These are phyloP conservation scores for Spergularia marina DNA, from an alignment of 148 eudicot species.

Conservation along the genomic window DNA sequence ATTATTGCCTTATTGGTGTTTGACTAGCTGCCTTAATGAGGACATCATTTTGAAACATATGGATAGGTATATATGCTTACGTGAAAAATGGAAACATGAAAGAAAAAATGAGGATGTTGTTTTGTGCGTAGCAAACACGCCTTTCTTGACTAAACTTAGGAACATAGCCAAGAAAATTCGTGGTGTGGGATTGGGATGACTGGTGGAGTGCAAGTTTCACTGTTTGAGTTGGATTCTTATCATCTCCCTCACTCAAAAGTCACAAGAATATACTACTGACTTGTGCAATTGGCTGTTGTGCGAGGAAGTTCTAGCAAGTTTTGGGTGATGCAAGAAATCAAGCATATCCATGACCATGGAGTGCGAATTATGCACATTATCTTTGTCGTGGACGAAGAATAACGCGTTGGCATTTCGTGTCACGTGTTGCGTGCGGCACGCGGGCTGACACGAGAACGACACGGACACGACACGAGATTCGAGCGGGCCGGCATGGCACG, in stretches of 20 bases:
- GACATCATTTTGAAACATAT: background rate
- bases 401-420: too few species aligned
- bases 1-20: background rate
- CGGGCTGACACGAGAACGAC: too few species aligned
- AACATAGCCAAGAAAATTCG: background rate
- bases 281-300: too few species aligned
- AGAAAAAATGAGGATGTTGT: background rate
- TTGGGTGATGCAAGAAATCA: background rate
- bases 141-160: conserved; percentile 7
- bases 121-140: conserved; percentile 11
- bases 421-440: too few species aligned
- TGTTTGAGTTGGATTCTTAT: background rate
- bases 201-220: conserved; percentile 21
- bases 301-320: background rate
- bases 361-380: too few species aligned
- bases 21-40: background rate
- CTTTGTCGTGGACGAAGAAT: too few species aligned
- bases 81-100: background rate
- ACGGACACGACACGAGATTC: too few species aligned
- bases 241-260: background rate
- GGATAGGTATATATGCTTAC: background rate
- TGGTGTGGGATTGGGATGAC: too few species aligned
- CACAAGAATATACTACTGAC: too few species aligned
- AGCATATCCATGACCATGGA: too few species aligned
- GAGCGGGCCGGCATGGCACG: too few species aligned